Evolutionary conservation across 2,329 filamentous ascomycete species (phyloP), one percentile per base, ranked within the genome.

Genomic region (Fusarium sp.): DNA sequence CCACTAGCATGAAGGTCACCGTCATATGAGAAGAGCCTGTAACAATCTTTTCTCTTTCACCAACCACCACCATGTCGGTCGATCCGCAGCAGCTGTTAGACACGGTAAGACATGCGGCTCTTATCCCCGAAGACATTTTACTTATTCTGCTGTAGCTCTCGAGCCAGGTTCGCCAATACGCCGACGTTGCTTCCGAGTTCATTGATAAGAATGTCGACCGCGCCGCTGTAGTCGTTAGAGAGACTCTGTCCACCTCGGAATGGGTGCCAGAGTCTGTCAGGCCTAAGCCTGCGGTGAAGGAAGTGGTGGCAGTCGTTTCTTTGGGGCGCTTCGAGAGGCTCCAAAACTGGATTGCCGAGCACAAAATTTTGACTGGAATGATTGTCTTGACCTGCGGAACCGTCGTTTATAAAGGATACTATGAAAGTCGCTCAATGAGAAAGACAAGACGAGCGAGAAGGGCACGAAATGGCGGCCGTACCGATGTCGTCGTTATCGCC

Each of bases 401-500:
- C n/a, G 82, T 86, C 24, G 84, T 85, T 28, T 91, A 89, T 81
- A 84, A 84, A 66, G 83, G 83, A 33, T 87, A 89, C 70, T 83
- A 83, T 66, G 85, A 81, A 61, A 86, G 82, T 63, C 86, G 90
- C 64, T 89, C 90, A 67, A 86, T 88, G 62, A 90, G 89, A 68
- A 93, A 91, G 80, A 88, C 88, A 61, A 90, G 96, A 73, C 90
- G 94, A 72, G 96, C 95, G 17, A 92, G 88, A 83, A 90, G 93
- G 63, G 93, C 94, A 7, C 88, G 89, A 56, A 97, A 94, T 83
- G 96, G 96, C 31, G 94, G 94, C 8, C 89, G 96, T 60, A 91
- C 92, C 73, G 96, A 99, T 82, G 96, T 98, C 10, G 85, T 91
- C 80, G 93, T 98, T 35, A 89, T 98, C 71, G 95, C 95, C 28